Percentiles rank a stretch among this genome's conserved stretches.
Evolutionary conservation across 2,329 filamentous ascomycete genomes (phyloP).

Genomic region (Colletotrichum agaves): DNA sequence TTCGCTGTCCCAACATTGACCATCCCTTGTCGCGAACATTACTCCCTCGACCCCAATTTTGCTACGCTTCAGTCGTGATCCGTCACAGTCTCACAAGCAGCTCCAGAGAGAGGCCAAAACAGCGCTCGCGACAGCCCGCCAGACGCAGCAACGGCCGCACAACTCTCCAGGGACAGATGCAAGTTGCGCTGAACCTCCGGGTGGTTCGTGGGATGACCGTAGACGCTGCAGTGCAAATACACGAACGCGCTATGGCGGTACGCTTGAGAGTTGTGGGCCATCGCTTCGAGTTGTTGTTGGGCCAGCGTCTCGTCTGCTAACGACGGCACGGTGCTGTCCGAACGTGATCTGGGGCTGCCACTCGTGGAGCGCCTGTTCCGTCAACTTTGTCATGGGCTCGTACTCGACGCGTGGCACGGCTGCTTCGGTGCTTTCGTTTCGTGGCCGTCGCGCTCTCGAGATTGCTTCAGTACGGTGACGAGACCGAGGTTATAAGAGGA

Average conservation of each 20-base stretch:
- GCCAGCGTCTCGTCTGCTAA: neutral
- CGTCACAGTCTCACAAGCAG: neutral
- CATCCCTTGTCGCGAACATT: neutral
- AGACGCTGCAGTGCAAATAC: neutral
- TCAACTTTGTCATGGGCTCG: neutral
- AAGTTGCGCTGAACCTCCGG: neutral
- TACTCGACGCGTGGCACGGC: neutral
- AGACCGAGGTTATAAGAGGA: neutral
- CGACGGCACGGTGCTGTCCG: neutral
- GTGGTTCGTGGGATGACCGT: neutral
- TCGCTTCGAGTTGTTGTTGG: neutral
- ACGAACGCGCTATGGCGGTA: constrained; percentile 3
- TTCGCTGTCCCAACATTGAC: neutral
- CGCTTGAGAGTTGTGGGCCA: neutral
- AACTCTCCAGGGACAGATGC: neutral
- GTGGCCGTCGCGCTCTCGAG: neutral
- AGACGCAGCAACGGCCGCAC: neutral
- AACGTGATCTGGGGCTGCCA: neutral
- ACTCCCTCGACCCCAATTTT: neutral
- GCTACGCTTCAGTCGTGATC: neutral
- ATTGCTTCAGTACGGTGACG: neutral
- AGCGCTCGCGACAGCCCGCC: neutral
- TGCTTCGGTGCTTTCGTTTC: neutral
- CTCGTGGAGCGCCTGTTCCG: neutral
- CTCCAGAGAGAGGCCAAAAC: neutral